A percentile compares a stretch with the other conserved stretches of the same genome.
Evolutionary conservation across 495 filamentous ascomycete species (phyloP).

Genomic region (Tuber aestivum): DNA sequence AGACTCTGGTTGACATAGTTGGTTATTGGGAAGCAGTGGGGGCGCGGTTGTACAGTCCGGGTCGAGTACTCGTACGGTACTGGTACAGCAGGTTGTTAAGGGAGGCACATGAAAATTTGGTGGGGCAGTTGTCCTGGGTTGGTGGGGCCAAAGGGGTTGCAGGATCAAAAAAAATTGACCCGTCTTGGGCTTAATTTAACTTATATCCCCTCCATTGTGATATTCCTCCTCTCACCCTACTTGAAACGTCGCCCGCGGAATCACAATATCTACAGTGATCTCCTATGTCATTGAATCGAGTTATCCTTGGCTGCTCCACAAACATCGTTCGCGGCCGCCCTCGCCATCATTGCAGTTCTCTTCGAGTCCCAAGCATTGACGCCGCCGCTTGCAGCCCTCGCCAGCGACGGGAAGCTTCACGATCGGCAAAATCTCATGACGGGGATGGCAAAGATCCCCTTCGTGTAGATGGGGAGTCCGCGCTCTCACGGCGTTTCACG

Average conservation of each 20-base stretch:
- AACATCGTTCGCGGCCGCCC: background rate
- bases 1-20: constrained; percentile 16
- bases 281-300: constrained; percentile 24
- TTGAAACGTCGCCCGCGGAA: background rate
- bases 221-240: constrained; percentile 4
- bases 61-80: too few species aligned
- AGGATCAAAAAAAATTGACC: background rate
- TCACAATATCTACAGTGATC: constrained; percentile 6
- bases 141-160: background rate
- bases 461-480: constrained; percentile 22
- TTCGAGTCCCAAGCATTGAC: constrained; percentile 15
- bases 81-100: background rate
- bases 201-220: background rate
- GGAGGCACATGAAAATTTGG: background rate
- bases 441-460: background rate
- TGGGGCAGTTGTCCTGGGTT: background rate
- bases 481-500: constrained; percentile 39
- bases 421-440: constrained; percentile 6
- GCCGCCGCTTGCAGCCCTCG: constrained; percentile 6
- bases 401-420: background rate
- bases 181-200: background rate
- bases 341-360: background rate
- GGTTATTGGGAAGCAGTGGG: constrained; percentile 1
- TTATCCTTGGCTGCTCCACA: constrained; percentile 7
- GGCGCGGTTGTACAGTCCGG: constrained; percentile 15